phyloP scores from a whole-genome alignment of 176 grass and related monocot genomes.

The Aechmea fasciata region DNA sequence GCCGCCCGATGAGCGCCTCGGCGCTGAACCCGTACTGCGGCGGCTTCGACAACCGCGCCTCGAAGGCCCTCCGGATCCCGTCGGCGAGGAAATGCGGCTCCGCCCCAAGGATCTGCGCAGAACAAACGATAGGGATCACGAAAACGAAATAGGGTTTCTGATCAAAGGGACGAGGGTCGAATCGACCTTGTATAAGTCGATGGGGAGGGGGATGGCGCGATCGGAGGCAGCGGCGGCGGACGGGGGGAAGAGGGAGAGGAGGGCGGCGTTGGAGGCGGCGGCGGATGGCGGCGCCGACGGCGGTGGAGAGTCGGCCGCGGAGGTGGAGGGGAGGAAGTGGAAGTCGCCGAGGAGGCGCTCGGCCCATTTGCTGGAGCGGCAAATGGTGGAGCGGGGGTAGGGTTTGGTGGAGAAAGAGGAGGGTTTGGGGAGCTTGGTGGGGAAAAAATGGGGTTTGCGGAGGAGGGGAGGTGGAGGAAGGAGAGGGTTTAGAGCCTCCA shows the following conservation, averaged over 20 bases:
- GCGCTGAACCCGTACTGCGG: conserved; percentile 62
- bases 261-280: conserved; percentile 12
- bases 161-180: neutral
- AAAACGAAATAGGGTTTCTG: neutral
- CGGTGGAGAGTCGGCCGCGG: conserved; percentile 13
- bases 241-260: conserved; percentile 41
- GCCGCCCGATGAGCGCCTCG: conserved; percentile 54
- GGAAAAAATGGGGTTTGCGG: neutral
- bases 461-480: conserved; percentile 6
- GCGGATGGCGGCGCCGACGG: neutral
- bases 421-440: conserved; percentile 26
- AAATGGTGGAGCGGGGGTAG: conserved; percentile 16
- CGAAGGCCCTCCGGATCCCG: conserved; percentile 65
- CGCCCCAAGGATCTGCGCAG: conserved; percentile 58
- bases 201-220: conserved; percentile 44
- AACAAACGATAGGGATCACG: neutral
- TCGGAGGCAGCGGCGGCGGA: conserved; percentile 29
- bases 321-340: conserved; percentile 46
- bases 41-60: conserved; percentile 57
- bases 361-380: conserved; percentile 79
- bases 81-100: conserved; percentile 73
- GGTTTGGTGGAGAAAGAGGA: conserved; percentile 18
- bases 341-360: conserved; percentile 90
- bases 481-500: conserved; percentile 45
- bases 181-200: conserved; percentile 83